A percentile compares a stretch with the other conserved stretches of the same genome.
phyloP scores from a whole-genome alignment of 2,329 filamentous ascomycete species.

The Fusarium paranaense region DNA sequence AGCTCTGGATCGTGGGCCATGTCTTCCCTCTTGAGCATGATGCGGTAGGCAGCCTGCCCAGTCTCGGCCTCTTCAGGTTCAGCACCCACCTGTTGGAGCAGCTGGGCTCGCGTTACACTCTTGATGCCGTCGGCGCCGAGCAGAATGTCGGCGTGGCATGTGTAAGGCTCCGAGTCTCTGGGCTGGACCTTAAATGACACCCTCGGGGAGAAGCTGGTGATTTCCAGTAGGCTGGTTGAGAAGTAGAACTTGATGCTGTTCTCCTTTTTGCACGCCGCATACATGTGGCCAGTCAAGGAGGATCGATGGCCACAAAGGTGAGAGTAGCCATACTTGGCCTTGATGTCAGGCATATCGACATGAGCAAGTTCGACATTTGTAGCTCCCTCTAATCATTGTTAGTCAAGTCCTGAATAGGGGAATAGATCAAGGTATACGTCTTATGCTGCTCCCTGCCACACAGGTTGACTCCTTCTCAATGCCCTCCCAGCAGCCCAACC shows the following conservation, averaged over 20 bases:
- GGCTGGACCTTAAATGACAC: slow-evolving; percentile 38
- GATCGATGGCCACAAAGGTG: slow-evolving; percentile 85
- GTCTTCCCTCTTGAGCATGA: slow-evolving; percentile 64
- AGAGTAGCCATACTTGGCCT: slow-evolving; percentile 76
- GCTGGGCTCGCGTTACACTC: slow-evolving; percentile 57
- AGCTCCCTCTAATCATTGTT: slow-evolving; percentile 67
- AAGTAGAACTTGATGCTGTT: slow-evolving; percentile 77
- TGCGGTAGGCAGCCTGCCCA: slow-evolving; percentile 65
- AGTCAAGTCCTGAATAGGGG: not conserved
- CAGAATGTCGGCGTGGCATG: slow-evolving; percentile 59
- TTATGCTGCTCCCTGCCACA: slow-evolving; percentile 46
- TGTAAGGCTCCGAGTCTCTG: slow-evolving; percentile 26
- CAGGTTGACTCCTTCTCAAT: slow-evolving; percentile 57
- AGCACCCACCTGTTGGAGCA: slow-evolving; percentile 66
- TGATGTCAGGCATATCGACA: slow-evolving; percentile 76
- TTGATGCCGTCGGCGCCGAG: slow-evolving; percentile 67
- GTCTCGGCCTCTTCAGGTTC: slow-evolving; percentile 60
- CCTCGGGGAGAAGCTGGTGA: slow-evolving; percentile 40
- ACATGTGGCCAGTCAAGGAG: slow-evolving; percentile 76
- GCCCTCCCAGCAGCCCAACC: slow-evolving; percentile 76
- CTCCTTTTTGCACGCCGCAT: slow-evolving; percentile 74
- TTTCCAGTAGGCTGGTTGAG: slow-evolving; percentile 39
- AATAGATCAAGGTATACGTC: slow-evolving; percentile 32
- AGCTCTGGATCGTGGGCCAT: slow-evolving; percentile 77
- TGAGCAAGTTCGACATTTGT: slow-evolving; percentile 77